Conservation (phyloP, 768 basidiomycete species). For the Suillus occidentalis region DNA sequence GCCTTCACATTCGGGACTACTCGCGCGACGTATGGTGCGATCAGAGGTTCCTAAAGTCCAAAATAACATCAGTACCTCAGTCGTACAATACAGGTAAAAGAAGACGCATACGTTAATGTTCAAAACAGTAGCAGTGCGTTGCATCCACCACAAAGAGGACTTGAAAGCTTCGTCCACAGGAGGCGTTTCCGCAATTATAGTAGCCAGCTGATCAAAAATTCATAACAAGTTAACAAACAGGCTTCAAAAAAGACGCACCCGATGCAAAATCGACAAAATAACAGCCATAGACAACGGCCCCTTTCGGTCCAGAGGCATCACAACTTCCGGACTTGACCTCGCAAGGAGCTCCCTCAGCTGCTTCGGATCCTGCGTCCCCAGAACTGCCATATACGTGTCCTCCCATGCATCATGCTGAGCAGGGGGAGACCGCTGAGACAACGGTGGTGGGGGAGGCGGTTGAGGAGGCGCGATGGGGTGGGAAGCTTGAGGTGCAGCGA, state of each 20-base stretch:
- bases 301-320: constrained; percentile 74
- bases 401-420: constrained; percentile 77
- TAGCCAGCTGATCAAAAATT: constrained; percentile 53
- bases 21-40: constrained; percentile 78
- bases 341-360: constrained; percentile 75
- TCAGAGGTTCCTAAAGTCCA: constrained; percentile 64
- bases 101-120: constrained; percentile 61
- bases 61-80: not conserved
- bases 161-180: constrained; percentile 83
- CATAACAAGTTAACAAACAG: constrained; percentile 7
- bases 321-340: constrained; percentile 73
- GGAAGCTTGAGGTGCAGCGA: constrained; percentile 81
- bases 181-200: constrained; percentile 71
- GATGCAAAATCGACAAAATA: constrained; percentile 77
- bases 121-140: constrained; percentile 67
- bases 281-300: constrained; percentile 81
- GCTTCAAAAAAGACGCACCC: constrained; percentile 48
- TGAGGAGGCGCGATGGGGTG: constrained; percentile 74
- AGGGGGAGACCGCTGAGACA: constrained; percentile 53
- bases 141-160: constrained; percentile 83
- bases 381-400: constrained; percentile 73
- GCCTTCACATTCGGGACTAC: constrained; percentile 79
- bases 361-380: constrained; percentile 70
- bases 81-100: not conserved
- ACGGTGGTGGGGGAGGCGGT: constrained; percentile 36